Conservation (phyloP, 345 rosid genomes). For the Boechera stricta region DNA sequence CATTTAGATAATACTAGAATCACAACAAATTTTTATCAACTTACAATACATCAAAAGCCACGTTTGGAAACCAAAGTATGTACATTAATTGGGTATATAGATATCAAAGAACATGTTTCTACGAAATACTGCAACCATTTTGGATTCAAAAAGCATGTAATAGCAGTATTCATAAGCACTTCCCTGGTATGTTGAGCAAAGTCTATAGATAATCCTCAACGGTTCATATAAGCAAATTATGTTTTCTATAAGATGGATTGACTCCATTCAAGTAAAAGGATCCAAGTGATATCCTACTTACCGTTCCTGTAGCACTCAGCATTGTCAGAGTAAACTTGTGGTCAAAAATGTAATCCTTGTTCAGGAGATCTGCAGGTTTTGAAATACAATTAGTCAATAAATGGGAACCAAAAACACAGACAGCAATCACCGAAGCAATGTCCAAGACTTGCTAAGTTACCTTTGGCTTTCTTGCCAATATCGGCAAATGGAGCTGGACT, state of each 20-base stretch:
- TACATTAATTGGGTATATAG: not conserved
- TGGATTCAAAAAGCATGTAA: not conserved
- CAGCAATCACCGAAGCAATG: not conserved
- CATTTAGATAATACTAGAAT: constrained; percentile 2
- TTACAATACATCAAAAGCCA: not conserved
- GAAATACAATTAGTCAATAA: not conserved
- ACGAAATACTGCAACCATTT: not conserved
- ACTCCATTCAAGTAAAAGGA: not conserved
- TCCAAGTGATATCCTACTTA: constrained; percentile 42
- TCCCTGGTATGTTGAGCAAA: not conserved
- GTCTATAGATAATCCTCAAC: not conserved
- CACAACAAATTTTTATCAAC: not conserved
- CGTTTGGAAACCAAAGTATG: constrained; percentile 15
- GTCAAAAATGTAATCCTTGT: constrained; percentile 76
- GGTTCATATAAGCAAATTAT: not conserved
- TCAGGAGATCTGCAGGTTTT: constrained; percentile 65
- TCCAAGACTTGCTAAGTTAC: constrained; percentile 40
- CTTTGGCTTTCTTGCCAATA: constrained; percentile 78
- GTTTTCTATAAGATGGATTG: not conserved
- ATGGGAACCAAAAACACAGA: constrained; percentile 16
- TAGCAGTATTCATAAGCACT: not conserved
- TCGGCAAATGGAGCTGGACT: constrained; percentile 81
- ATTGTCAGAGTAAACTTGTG: constrained; percentile 73
- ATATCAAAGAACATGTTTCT: constrained; percentile 14
- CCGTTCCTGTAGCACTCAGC: constrained; percentile 66